phyloP scores from a whole-genome alignment of 768 basidiomycete genomes.

The Termitomyces sp. region DNA sequence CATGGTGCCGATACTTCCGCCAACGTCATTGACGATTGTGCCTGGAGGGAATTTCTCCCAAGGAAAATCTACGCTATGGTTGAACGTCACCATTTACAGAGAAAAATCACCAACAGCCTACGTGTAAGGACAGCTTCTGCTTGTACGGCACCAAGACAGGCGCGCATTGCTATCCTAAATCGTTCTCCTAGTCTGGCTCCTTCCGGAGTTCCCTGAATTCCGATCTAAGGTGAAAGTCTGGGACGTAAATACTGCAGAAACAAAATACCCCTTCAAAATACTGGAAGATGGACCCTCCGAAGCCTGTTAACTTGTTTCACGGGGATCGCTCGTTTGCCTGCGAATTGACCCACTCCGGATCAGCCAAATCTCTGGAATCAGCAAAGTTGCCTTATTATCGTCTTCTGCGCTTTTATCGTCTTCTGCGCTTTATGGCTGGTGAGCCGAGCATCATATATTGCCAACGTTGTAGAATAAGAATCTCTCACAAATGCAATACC shows the following conservation, averaged over 20 bases:
- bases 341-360: not conserved
- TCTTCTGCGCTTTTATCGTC: not conserved
- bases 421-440: not conserved
- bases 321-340: not conserved
- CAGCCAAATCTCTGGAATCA: not conserved
- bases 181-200: not conserved
- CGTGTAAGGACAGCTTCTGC: not conserved
- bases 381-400: not conserved
- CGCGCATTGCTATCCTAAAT: not conserved
- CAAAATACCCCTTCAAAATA: not conserved
- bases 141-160: not conserved
- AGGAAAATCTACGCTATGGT: not conserved
- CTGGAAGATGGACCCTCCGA: not conserved
- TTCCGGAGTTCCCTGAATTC: not conserved
- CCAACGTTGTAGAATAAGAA: not conserved
- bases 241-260: not conserved
- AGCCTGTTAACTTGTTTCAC: not conserved
- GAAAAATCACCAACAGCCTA: not conserved
- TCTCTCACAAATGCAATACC: not conserved
- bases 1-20: not conserved
- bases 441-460: not conserved
- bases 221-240: not conserved
- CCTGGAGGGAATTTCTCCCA: not conserved
- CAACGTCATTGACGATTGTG: not conserved
- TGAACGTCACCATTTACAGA: not conserved